Conservation (phyloP, 306 rosid genomes). For the Boehmeria nivea region DNA sequence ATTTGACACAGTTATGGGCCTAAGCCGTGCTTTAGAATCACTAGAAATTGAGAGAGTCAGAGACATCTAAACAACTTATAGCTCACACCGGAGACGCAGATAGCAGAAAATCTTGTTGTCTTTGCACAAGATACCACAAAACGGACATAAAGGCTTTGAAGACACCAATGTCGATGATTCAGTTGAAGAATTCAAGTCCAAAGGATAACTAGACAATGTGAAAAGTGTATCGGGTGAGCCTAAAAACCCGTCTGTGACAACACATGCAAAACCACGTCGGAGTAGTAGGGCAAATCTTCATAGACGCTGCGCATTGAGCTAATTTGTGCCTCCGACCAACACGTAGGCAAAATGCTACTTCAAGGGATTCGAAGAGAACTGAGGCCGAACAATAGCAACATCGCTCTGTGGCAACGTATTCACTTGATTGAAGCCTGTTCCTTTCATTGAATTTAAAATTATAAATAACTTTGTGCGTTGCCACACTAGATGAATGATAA, state of each 20-base stretch:
- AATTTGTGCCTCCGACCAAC: conserved; percentile 26
- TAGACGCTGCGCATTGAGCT: conserved; percentile 63
- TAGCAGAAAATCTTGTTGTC: conserved; percentile 69
- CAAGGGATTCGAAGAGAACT: conserved; percentile 76
- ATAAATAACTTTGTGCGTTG: neutral
- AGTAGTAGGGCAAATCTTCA: conserved; percentile 73
- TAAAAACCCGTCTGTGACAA: conserved; percentile 61
- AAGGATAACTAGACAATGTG: conserved; percentile 36
- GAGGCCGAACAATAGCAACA: conserved; percentile 73
- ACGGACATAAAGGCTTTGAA: conserved; percentile 68
- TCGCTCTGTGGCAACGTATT: conserved; percentile 33
- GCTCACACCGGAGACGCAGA: conserved; percentile 62
- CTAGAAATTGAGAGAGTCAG: too few species aligned
- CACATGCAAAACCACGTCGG: conserved; percentile 84
- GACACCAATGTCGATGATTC: conserved; percentile 25
- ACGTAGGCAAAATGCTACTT: conserved; percentile 57
- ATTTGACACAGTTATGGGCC: too few species aligned
- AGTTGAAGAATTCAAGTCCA: conserved; percentile 28
- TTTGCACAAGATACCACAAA: conserved; percentile 76
- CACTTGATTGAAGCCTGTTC: conserved; percentile 31
- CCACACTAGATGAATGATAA: too few species aligned
- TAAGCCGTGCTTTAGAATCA: too few species aligned
- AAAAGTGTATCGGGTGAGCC: conserved; percentile 63
- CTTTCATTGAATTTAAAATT: conserved; percentile 5
- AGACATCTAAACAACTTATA: too few species aligned